Percentiles rank a stretch among this genome's conserved stretches.
Conservation (phyloP, 2,329 filamentous ascomycete species). For the Phialocephala subalpina region DNA sequence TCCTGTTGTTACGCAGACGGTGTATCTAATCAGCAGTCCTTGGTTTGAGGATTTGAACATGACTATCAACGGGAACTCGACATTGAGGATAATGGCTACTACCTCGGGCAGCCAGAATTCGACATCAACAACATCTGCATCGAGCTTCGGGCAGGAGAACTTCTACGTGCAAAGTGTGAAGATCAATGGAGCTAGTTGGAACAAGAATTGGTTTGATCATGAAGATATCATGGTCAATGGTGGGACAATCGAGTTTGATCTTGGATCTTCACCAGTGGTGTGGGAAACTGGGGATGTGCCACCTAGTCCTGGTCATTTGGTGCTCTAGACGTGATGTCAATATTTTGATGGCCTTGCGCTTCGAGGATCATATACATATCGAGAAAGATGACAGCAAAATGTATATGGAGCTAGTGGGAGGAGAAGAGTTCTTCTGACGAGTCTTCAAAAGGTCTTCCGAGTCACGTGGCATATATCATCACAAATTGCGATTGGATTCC, state of each 20-base stretch:
- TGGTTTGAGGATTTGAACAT: slow-evolving; percentile 69
- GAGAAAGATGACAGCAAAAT: no score
- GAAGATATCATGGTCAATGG: slow-evolving; percentile 68
- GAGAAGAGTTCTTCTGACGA: no score
- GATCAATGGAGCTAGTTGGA: slow-evolving; percentile 65
- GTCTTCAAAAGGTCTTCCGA: no score
- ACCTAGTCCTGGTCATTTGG: slow-evolving; percentile 53
- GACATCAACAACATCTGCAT: slow-evolving; percentile 66
- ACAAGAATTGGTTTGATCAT: slow-evolving; percentile 73
- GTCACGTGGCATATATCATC: no score
- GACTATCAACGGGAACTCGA: slow-evolving; percentile 49
- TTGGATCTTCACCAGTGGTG: slow-evolving; percentile 52
- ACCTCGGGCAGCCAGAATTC: slow-evolving; percentile 53
- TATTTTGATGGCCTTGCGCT: no score
- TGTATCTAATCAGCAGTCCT: slow-evolving; percentile 72
- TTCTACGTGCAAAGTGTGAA: slow-evolving; percentile 71
- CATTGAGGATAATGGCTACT: slow-evolving; percentile 65
- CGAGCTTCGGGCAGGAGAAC: slow-evolving; percentile 52
- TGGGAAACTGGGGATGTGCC: slow-evolving; percentile 68
- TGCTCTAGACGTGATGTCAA: background rate
- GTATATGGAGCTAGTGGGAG: no score
- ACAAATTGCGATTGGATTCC: no score
- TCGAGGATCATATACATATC: no score
- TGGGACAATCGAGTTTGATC: slow-evolving; percentile 65
- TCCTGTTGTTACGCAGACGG: slow-evolving; percentile 72